These are phyloP conservation scores for Cladobotryum mycophilum DNA, from an alignment of 2,329 filamentous ascomycete species.

Conservation along the genomic window DNA sequence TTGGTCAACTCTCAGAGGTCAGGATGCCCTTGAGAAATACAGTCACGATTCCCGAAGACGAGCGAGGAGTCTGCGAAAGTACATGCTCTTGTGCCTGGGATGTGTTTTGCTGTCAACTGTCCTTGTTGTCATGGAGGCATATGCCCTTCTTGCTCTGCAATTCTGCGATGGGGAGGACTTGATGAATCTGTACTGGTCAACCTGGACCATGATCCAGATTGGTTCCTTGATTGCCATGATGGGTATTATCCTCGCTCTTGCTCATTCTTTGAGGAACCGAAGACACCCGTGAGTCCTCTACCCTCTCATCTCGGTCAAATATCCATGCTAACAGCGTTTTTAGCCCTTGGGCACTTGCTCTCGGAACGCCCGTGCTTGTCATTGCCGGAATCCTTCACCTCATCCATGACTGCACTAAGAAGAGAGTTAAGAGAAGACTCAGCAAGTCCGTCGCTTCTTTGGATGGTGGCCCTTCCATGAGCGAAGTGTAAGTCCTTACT, in stretches of 20 bases:
- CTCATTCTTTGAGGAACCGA: conserved; percentile 42
- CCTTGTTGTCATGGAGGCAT: conserved; percentile 49
- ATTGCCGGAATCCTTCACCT: conserved; percentile 49
- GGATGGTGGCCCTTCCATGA: conserved; percentile 31
- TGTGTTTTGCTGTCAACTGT: conserved; percentile 40
- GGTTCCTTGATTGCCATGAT: conserved; percentile 53
- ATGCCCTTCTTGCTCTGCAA: conserved; percentile 45
- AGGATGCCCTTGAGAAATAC: conserved; percentile 31
- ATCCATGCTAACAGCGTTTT: conserved; percentile 1
- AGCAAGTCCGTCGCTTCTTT: conserved; percentile 19
- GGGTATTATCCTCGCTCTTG: conserved; percentile 49
- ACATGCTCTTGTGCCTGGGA: conserved; percentile 37
- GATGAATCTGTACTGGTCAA: conserved; percentile 55
- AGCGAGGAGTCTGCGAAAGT: conserved; percentile 32
- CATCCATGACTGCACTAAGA: conserved; percentile 35
- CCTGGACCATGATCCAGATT: conserved; percentile 54
- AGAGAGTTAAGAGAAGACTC: conserved; percentile 28
- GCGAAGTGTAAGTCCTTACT: conserved; percentile 35
- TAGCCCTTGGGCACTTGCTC: conserved; percentile 51
- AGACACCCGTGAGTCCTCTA: conserved; percentile 42
- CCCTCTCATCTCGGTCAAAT: not conserved
- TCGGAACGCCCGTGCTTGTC: conserved; percentile 55
- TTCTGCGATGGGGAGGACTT: conserved; percentile 56
- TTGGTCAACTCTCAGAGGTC: conserved; percentile 21
- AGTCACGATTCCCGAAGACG: conserved; percentile 26